phyloP scores from a whole-genome alignment of 768 basidiomycete species.

The Amanita pseudoporphyria region DNA sequence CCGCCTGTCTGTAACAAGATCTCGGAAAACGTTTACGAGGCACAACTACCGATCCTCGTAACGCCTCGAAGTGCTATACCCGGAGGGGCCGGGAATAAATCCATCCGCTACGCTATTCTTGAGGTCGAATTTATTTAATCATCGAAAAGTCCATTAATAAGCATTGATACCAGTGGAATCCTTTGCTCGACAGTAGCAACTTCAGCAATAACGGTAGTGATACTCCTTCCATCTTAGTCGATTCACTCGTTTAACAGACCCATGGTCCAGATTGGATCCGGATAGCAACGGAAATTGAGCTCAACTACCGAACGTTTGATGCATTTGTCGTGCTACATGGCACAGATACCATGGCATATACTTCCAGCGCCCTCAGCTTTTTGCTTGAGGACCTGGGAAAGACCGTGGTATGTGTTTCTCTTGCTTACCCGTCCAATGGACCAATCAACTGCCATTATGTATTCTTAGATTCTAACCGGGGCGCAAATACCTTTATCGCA shows the following conservation, averaged over 20 bases:
- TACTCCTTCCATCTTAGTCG: neutral
- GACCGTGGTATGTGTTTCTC: conserved; percentile 51
- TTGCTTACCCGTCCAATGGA: neutral
- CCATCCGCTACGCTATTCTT: conserved; percentile 77
- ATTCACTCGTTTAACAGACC: neutral
- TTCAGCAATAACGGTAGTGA: conserved; percentile 66
- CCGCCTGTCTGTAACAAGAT: conserved; percentile 38
- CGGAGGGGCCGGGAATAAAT: conserved; percentile 50
- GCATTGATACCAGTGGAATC: conserved; percentile 57
- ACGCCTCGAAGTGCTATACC: conserved; percentile 64
- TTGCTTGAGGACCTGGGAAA: conserved; percentile 89
- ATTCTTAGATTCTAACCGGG: conserved; percentile 86
- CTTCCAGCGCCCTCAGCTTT: conserved; percentile 83
- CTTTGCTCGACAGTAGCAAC: conserved; percentile 82
- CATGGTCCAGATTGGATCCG: conserved; percentile 69
- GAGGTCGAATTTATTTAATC: conserved; percentile 41
- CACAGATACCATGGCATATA: conserved; percentile 88
- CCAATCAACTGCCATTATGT: neutral
- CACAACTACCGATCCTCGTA: conserved; percentile 63
- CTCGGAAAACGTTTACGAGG: conserved; percentile 60
- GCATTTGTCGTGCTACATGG: conserved; percentile 89
- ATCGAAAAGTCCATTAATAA: conserved; percentile 4
- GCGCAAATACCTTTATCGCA: conserved; percentile 91
- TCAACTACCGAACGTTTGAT: conserved; percentile 80
- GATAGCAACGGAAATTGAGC: conserved; percentile 85